Percentiles rank a stretch among this genome's conserved stretches.
Conservation (phyloP, 192 early-diverging fungal genomes). For the Umbelopsis vinacea region DNA sequence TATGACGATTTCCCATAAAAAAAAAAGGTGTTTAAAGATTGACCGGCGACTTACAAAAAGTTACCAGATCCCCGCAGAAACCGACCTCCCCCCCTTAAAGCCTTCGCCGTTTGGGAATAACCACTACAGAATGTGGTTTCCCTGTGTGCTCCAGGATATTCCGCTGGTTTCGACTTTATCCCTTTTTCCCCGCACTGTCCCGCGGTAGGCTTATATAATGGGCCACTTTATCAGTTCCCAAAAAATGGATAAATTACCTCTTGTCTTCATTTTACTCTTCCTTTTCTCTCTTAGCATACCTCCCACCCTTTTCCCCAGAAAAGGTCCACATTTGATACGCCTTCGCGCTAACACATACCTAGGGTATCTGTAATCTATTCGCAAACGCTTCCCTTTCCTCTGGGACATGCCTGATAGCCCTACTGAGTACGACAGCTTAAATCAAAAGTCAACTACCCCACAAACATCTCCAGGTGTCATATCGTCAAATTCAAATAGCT, state of each 20-base stretch:
- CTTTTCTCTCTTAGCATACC: neutral
- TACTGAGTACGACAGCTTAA: neutral
- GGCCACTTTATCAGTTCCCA: neutral
- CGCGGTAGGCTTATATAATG: conserved; percentile 19
- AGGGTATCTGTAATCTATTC: too few species aligned
- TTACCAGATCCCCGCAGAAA: neutral
- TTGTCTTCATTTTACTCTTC: neutral
- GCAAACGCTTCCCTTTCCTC: neutral
- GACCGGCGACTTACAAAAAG: too few species aligned
- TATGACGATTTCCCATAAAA: too few species aligned
- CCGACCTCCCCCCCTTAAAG: neutral
- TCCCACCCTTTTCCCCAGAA: neutral
- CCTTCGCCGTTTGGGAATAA: neutral
- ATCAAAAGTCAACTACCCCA: neutral
- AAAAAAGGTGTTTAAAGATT: too few species aligned
- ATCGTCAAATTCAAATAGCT: neutral
- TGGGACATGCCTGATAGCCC: conserved; percentile 10
- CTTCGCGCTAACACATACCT: neutral
- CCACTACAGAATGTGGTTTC: neutral
- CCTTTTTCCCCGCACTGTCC: conserved; percentile 15
- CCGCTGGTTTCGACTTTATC: neutral
- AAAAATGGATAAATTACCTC: neutral
- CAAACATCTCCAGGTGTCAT: neutral
- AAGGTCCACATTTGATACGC: neutral
- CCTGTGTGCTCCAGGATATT: neutral